Evolutionary conservation across 2,329 filamentous ascomycete genomes (phyloP), one percentile per base, ranked within the genome.

Genomic region (Phoma sp.): DNA sequence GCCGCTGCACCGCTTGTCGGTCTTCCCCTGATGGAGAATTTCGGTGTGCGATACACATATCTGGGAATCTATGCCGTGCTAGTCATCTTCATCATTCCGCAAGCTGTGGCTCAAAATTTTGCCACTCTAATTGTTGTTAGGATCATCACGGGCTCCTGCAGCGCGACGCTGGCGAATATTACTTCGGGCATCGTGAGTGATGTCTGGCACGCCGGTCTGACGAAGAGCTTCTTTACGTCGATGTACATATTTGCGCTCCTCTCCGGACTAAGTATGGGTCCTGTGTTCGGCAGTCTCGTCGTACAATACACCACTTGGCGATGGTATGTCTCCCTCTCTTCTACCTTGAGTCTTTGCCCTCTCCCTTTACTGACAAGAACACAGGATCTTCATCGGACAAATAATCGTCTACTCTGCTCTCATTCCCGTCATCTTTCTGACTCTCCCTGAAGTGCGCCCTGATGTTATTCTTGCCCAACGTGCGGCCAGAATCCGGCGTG

Each of bases 381-480:
- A 22, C 27, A 79, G 77, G 77, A 78, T 80, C 33, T 80, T 77
- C 56, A 71, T 77, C 25, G 68, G 76, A 24, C 77, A 79, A 18
- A 78, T 80, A 29, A 76, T 79, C 41, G 75, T 78, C 66, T 80
- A 81, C 38, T 77, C 72, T 18, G 72, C 72, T 3, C 61, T 80
- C 1, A 67, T 80, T 39, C 67, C 78, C 0, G 41, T 79, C 1
- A 69, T 80, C 37, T 76, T 70, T 60, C 48, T 80, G 2, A 63
- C 72, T 7, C 66, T 84, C 7, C 73, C 72, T 2, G 82, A 83
- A 59, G 78, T 78, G n/a, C 74, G 81, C 13, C 72, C 71, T 1
- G 72, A 75, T 22, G 77, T 82, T 5, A 77, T 83, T n/a, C 72
- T 83, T 3, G 62, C 70, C 18, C 65, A 64, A 8, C 72, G 70